Conservation (phyloP, 805 yeast species). For the Candida gorgasii region DNA sequence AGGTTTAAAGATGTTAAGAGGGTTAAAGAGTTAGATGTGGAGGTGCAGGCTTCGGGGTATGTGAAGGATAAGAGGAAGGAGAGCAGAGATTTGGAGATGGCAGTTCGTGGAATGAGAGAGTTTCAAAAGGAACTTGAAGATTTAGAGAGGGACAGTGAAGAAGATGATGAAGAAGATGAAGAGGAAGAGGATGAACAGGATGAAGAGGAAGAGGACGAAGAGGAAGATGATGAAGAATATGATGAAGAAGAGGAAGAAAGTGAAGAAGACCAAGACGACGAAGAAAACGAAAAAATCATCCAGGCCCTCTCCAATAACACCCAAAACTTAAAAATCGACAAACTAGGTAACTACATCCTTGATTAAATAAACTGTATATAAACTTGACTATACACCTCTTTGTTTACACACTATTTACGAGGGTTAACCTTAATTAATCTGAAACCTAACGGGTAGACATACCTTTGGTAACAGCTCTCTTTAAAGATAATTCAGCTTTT, state of each 20-base stretch:
- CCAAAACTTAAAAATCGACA: constrained; percentile 73
- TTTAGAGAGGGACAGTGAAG: constrained; percentile 28
- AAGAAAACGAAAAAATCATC: constrained; percentile 57
- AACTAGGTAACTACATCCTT: constrained; percentile 75
- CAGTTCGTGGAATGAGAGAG: constrained; percentile 65
- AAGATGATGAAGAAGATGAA: constrained; percentile 30
- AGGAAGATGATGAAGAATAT: constrained; percentile 32
- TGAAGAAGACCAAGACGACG: constrained; percentile 21
- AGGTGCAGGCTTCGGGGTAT: constrained; percentile 90
- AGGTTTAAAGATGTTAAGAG: constrained; percentile 74
- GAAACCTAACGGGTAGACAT: constrained; percentile 88
- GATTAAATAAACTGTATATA: constrained; percentile 31
- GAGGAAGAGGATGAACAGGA: constrained; percentile 50
- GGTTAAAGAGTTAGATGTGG: constrained; percentile 69
- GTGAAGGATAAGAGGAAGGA: constrained; percentile 38
- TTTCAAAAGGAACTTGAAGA: constrained; percentile 17
- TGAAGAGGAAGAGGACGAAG: constrained; percentile 26
- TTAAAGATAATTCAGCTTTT: constrained; percentile 98
- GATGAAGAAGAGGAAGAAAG: constrained; percentile 37
- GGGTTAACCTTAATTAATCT: not conserved
- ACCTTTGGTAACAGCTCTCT: constrained; percentile 99
- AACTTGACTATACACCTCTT: constrained; percentile 9
- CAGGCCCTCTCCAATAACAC: constrained; percentile 68
- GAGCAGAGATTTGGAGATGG: constrained; percentile 64
- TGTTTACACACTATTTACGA: constrained; percentile 12